Evolutionary conservation across 2,329 filamentous ascomycete genomes (phyloP), one percentile per base, ranked within the genome.

Genomic region (Zymoseptoria passerinii): DNA sequence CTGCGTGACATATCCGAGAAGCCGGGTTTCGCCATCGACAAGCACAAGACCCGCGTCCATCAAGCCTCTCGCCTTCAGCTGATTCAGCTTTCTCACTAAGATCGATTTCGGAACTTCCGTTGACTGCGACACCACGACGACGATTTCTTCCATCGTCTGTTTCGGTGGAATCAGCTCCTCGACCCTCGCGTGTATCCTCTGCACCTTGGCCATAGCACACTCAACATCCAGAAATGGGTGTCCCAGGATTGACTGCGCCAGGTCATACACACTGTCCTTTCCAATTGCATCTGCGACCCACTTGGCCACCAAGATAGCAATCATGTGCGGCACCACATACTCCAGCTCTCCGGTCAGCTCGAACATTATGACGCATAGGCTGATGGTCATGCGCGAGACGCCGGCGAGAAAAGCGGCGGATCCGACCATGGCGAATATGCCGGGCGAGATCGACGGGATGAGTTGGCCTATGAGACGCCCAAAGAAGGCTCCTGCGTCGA

Each of bases 361-460:
- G 68, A 84, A 83, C 81, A 84, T 83, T 69, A 84, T 82, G 48
- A 84, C 82, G 8, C 78, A 78, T 6, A 84, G 73, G 1, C 77
- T 80, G 8, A 83, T 78, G 0, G 81, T 83, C 81, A 83, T 83
- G 44, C 82, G 73, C 9, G 77, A 79, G 1, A 84, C 80, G 5
- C 82, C 82, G 0, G 81, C 81, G 0, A 84, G 76, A 65, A 84
- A 84, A 0, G 81, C 81, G 2, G 79, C 80, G 0, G 81, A 78
- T 1, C 81, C 82, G 8, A 84, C 81, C 79, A 84, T 82, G 56
- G 82, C 82, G 67, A 83, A 83, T 55, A 84, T 82, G 2, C 82
- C 81, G 0, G 82, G 81, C 1, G 79, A 80, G 18, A 81, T 80
- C 7, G 69, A 67, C 0, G 70, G 66, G 16, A 79, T 70, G 13